Evolutionary conservation across 345 rosid genomes (phyloP).

Genomic region (Cardamine chenopodiifolia): DNA sequence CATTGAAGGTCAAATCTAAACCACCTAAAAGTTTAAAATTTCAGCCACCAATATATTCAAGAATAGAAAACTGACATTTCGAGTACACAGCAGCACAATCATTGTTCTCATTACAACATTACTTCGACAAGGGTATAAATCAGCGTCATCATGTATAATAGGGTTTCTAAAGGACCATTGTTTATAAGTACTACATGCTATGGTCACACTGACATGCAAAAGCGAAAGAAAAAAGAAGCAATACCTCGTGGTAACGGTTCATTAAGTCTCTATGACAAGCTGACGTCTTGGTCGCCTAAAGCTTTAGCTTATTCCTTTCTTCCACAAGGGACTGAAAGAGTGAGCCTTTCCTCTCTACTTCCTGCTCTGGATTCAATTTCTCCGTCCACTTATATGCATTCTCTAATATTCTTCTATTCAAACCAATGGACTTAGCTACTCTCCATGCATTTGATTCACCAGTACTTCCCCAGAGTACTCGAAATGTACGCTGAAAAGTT

Average conservation of each 20-base stretch:
- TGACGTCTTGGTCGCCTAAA: conserved; percentile 59
- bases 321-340: conserved; percentile 71
- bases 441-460: conserved; percentile 87
- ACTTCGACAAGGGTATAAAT: not conserved
- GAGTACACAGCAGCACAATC: not conserved
- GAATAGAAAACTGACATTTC: not conserved
- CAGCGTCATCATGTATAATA: not conserved
- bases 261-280: conserved; percentile 62
- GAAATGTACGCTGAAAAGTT: conserved; percentile 78
- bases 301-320: conserved; percentile 72
- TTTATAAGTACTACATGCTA: not conserved
- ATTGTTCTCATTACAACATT: not conserved
- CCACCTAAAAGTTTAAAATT: not conserved
- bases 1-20: not conserved
- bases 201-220: not conserved
- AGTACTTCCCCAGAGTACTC: conserved; percentile 78
- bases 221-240: not conserved
- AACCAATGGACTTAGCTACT: conserved; percentile 84
- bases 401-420: conserved; percentile 61
- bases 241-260: conserved; percentile 73
- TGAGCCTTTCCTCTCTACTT: conserved; percentile 62
- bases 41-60: not conserved
- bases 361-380: conserved; percentile 70
- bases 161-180: not conserved
- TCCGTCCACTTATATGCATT: conserved; percentile 73